Percentiles rank a stretch among this genome's conserved stretches.
phyloP scores from a whole-genome alignment of 305 asterid genomes.

The Fraxinus platypoda region DNA sequence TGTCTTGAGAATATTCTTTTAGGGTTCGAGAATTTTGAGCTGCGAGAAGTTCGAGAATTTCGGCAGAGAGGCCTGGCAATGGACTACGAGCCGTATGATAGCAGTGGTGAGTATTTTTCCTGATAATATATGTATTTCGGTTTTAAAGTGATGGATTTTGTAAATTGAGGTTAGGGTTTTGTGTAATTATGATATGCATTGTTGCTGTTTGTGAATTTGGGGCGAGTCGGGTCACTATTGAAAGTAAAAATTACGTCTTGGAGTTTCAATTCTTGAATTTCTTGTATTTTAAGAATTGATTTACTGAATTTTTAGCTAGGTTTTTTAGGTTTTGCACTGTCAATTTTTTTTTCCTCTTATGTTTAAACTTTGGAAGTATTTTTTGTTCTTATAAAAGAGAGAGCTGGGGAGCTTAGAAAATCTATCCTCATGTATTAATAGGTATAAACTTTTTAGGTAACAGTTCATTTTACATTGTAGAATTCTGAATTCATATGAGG shows the following conservation, averaged over 20 bases:
- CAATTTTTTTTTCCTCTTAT: neutral
- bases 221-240: constrained; percentile 2
- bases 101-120: constrained; percentile 51
- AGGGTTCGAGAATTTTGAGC: constrained; percentile 20
- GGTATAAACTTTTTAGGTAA: neutral
- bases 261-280: constrained; percentile 1
- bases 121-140: neutral
- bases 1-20: constrained; percentile 10
- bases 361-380: constrained; percentile 2
- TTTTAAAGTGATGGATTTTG: constrained; percentile 11
- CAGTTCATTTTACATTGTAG: neutral
- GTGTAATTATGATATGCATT: constrained; percentile 28
- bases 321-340: neutral
- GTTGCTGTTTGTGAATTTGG: constrained; percentile 13
- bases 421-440: neutral
- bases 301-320: neutral
- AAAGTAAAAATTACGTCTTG: neutral
- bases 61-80: constrained; percentile 41
- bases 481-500: neutral
- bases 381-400: neutral
- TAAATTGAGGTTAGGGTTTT: constrained; percentile 29
- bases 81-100: constrained; percentile 57
- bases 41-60: constrained; percentile 9
- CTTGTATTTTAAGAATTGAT: neutral
- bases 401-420: neutral